A percentile compares a stretch with the other conserved stretches of the same genome.
Evolutionary conservation across 2,329 filamentous ascomycete species (phyloP).

Genomic region (Dichotomopilus funicola): DNA sequence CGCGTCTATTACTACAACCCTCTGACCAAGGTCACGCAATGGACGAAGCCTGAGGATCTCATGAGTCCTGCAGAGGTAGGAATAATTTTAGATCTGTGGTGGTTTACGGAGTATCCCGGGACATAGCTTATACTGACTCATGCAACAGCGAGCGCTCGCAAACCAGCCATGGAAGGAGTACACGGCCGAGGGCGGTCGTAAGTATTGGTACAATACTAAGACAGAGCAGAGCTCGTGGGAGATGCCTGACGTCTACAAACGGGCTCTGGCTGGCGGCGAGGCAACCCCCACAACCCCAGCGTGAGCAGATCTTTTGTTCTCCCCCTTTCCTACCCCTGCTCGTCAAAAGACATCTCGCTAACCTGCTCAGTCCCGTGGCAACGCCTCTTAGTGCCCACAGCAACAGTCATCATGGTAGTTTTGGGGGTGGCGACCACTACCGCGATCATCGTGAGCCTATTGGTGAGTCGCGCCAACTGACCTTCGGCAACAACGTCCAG

Average conservation of each 20-base stretch:
- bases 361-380: constrained; percentile 22
- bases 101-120: background rate
- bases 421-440: constrained; percentile 16
- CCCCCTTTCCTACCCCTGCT: background rate
- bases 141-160: constrained; percentile 63
- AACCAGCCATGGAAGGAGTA: constrained; percentile 92
- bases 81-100: background rate
- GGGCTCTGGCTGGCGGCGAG: constrained; percentile 60
- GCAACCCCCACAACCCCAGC: constrained; percentile 38
- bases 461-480: constrained; percentile 52
- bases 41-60: constrained; percentile 87
- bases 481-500: constrained; percentile 49
- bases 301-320: constrained; percentile 27
- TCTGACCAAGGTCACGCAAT: constrained; percentile 80
- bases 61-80: constrained; percentile 75
- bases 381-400: constrained; percentile 38
- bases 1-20: constrained; percentile 88
- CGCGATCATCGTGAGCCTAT: constrained; percentile 32
- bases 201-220: constrained; percentile 94
- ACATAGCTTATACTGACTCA: constrained; percentile 11
- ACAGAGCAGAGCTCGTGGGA: constrained; percentile 92
- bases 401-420: constrained; percentile 14
- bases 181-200: constrained; percentile 74
- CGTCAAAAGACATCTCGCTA: constrained; percentile 9
- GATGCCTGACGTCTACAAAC: constrained; percentile 78